Evolutionary conservation across 1,139 yeast species (phyloP), one percentile per base, ranked within the genome.

Genomic region (Saccharomyces hybrid): DNA sequence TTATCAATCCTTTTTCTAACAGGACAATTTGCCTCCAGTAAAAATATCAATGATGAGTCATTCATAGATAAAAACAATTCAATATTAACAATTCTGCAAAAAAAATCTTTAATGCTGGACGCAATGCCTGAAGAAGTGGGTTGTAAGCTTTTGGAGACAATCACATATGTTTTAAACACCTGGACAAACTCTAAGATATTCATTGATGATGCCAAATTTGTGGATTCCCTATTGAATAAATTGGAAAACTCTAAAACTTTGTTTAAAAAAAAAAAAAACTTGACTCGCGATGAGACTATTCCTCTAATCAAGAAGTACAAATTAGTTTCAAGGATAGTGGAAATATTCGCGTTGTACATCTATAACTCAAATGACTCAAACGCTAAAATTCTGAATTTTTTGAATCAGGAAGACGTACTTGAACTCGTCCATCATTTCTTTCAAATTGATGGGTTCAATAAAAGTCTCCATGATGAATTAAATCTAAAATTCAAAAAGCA

Each of bases 1-100:
- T 72, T 91, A 31, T 79, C 96, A 0, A 86, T 88, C 51, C 75
- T 88, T 49, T 81, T 93, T 58, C 75, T 89, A 47, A 86, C 88
- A 51, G 96, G 96, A 1, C 73, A 80, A 56, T 85, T 84, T 59
- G 80, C 64, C 3, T 56, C 69, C 2, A 57, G 49, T 32, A 49
- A 54, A 19, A 48, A 51, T 38, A 52, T 23, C 19, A 44, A 51
- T 4, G 26, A 54, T 42, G 19, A 50, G 32, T 25, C 50, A 23
- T 27, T 26, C 41, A 52, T 49, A 46, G 44, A 48, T 14, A 41
- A 51, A 9, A 61, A 61, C 34, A 62, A 66, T 5, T 75, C 80
- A 0, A 68, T 89, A 29, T 72, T 88, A 47, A 75, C 76, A 26
- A 78, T 84, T 6, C 70, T 89, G 60, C 88, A 86, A 66, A 75